These are phyloP conservation scores for Vachellia collinsii DNA, from an alignment of 306 rosid species.

Conservation along the genomic window DNA sequence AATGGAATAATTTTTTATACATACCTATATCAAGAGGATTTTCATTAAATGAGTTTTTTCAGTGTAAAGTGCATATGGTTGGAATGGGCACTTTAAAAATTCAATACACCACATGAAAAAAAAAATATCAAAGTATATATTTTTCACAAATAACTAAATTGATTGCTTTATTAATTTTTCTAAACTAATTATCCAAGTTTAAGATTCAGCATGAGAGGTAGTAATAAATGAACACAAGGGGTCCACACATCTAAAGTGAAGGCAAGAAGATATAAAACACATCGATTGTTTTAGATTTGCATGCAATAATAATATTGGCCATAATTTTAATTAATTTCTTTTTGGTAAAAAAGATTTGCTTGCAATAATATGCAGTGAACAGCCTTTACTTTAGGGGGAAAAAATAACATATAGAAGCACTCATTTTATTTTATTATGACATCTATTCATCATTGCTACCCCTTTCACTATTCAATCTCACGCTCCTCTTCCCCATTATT, in stretches of 20 bases:
- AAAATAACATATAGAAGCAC: neutral
- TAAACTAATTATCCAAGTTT: too few species aligned
- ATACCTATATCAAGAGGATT: too few species aligned
- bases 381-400: neutral
- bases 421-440: slow-evolving; percentile 9
- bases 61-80: too few species aligned
- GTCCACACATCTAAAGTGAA: neutral
- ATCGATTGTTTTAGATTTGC: slow-evolving; percentile 11
- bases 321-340: neutral
- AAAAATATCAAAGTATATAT: too few species aligned
- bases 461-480: slow-evolving; percentile 17
- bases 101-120: too few species aligned
- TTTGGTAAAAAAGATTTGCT: neutral
- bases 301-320: neutral
- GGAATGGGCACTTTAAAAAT: too few species aligned
- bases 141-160: too few species aligned
- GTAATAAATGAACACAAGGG: neutral
- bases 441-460: neutral
- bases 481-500: slow-evolving; percentile 10
- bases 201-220: too few species aligned
- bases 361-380: neutral
- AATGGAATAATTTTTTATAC: too few species aligned
- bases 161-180: too few species aligned
- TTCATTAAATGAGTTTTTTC: too few species aligned
- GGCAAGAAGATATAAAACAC: neutral